Evolutionary conservation across 2,329 filamentous ascomycete genomes (phyloP).

Genomic region (Macrophomina pseudophaseolina): DNA sequence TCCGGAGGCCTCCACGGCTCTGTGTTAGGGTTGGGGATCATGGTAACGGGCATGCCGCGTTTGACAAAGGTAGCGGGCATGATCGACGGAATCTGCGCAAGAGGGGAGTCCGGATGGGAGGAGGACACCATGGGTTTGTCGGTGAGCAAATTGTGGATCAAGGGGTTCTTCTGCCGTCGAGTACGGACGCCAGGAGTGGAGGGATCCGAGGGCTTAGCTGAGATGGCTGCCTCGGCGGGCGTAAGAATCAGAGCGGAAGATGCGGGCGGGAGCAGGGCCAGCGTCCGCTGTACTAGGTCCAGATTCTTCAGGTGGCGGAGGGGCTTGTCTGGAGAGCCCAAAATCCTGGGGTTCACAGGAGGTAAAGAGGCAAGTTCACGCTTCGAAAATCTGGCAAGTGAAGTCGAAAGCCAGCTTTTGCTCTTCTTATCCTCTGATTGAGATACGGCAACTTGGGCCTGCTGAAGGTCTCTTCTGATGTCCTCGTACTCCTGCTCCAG

Average conservation of each 20-base stretch:
- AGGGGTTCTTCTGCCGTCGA: slow-evolving; percentile 73
- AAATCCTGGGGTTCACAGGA: slow-evolving; percentile 31
- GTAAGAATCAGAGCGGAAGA: slow-evolving; percentile 91
- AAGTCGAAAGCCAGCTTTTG: slow-evolving; percentile 43
- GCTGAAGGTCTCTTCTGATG: slow-evolving; percentile 66
- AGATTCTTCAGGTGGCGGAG: slow-evolving; percentile 71
- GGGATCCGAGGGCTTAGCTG: slow-evolving; percentile 42
- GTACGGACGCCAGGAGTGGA: slow-evolving; percentile 56
- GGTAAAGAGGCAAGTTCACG: slow-evolving; percentile 33
- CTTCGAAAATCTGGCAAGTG: slow-evolving; percentile 51
- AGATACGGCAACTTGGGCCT: slow-evolving; percentile 33
- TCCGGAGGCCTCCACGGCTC: slow-evolving; percentile 71
- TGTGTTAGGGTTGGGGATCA: slow-evolving; percentile 73
- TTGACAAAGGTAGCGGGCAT: slow-evolving; percentile 82
- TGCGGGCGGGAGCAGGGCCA: slow-evolving; percentile 78
- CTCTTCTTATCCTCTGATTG: slow-evolving; percentile 18
- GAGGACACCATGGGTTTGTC: slow-evolving; percentile 94
- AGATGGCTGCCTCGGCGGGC: slow-evolving; percentile 77
- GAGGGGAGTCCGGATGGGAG: slow-evolving; percentile 70
- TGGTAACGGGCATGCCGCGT: slow-evolving; percentile 84
- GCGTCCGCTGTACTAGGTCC: slow-evolving; percentile 68
- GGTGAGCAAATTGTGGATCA: slow-evolving; percentile 94
- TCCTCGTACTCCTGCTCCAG: slow-evolving; percentile 84
- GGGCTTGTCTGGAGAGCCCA: slow-evolving; percentile 27
- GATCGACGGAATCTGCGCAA: slow-evolving; percentile 34